phyloP scores from a whole-genome alignment of 305 asterid species.

The Fraxinus floribunda region DNA sequence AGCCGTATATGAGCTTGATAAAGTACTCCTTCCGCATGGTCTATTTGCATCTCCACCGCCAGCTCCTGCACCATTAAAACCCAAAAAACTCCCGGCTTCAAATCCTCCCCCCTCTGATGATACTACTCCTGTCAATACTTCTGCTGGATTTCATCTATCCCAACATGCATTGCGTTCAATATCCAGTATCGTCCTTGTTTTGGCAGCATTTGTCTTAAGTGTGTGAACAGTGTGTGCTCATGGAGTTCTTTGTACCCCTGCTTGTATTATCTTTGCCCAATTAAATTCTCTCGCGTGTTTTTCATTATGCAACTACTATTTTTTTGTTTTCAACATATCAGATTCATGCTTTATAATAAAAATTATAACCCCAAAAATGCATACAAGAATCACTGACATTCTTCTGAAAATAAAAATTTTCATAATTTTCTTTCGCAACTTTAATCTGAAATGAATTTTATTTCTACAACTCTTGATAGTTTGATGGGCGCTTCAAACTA shows the following conservation, averaged over 20 bases:
- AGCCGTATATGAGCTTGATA: constrained; percentile 59
- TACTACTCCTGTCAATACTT: constrained; percentile 30
- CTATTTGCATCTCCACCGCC: constrained; percentile 49
- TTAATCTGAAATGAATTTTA: neutral
- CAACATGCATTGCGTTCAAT: constrained; percentile 12
- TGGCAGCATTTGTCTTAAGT: constrained; percentile 17
- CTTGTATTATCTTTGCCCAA: neutral
- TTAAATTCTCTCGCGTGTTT: constrained; percentile 7
- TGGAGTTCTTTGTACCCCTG: constrained; percentile 8
- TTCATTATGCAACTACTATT: neutral
- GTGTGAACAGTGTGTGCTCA: neutral
- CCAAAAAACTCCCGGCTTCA: constrained; percentile 32
- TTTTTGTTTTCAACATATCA: neutral
- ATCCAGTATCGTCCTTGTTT: constrained; percentile 8
- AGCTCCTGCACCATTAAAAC: constrained; percentile 46
- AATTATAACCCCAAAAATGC: neutral
- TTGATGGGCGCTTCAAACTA: neutral
- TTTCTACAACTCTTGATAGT: neutral
- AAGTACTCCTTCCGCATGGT: constrained; percentile 55
- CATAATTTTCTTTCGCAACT: neutral
- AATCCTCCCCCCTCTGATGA: constrained; percentile 30
- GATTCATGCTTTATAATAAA: neutral
- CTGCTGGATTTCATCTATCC: constrained; percentile 22
- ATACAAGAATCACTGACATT: neutral
- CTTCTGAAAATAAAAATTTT: neutral